These are phyloP conservation scores for Scheffersomyces stipitis DNA, from an alignment of 805 yeast genomes.

Conservation along the genomic window DNA sequence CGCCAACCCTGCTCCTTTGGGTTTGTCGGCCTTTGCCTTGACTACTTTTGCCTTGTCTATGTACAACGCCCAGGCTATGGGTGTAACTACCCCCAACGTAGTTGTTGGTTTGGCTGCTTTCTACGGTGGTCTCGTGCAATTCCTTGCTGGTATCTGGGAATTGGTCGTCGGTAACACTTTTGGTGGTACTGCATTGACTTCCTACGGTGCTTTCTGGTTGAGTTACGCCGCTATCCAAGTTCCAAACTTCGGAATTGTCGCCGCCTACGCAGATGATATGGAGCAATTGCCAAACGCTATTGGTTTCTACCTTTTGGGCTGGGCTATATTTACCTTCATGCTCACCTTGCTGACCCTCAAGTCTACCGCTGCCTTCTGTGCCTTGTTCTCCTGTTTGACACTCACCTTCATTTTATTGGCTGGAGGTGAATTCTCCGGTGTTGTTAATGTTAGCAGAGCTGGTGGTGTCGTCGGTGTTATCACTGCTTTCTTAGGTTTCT, in stretches of 20 bases:
- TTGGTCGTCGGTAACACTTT: slow-evolving; percentile 70
- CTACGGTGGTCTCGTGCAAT: slow-evolving; percentile 72
- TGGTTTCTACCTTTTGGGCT: slow-evolving; percentile 37
- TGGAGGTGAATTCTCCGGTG: slow-evolving; percentile 31
- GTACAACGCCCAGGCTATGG: slow-evolving; percentile 64
- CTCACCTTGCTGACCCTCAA: slow-evolving; percentile 34
- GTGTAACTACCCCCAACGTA: slow-evolving; percentile 56
- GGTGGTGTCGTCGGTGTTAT: slow-evolving; percentile 46
- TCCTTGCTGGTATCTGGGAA: slow-evolving; percentile 73
- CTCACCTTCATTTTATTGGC: slow-evolving; percentile 38
- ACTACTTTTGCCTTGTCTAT: slow-evolving; percentile 65
- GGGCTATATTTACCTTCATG: slow-evolving; percentile 43
- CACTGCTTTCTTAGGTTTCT: slow-evolving; percentile 38
- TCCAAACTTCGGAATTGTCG: slow-evolving; percentile 57
- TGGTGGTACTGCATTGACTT: slow-evolving; percentile 62
- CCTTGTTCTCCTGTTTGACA: slow-evolving; percentile 30
- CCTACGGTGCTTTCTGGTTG: slow-evolving; percentile 72
- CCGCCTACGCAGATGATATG: slow-evolving; percentile 46
- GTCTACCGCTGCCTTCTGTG: slow-evolving; percentile 37
- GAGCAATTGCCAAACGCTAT: slow-evolving; percentile 30
- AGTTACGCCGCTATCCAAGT: slow-evolving; percentile 60
- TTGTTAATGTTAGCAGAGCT: slow-evolving; percentile 28
- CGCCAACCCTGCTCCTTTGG: slow-evolving; percentile 78
- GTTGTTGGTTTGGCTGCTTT: slow-evolving; percentile 65
- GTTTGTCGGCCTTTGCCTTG: slow-evolving; percentile 71